phyloP scores from a whole-genome alignment of 2,329 filamentous ascomycete species.

The Cordyceps tenuipes region DNA sequence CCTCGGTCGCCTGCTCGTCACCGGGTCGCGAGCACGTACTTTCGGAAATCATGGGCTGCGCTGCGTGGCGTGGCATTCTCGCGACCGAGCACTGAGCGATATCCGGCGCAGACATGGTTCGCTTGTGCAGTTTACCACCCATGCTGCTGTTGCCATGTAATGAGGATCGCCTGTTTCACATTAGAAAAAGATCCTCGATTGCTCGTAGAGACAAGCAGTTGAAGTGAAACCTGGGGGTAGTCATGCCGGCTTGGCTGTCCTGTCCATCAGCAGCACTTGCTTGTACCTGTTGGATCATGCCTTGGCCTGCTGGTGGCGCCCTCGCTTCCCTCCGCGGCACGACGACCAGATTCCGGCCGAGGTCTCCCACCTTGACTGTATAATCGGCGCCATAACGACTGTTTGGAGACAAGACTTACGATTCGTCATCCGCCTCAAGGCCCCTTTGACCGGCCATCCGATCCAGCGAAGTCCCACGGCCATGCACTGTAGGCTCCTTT shows the following conservation, averaged over 20 bases:
- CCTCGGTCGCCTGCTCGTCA: not conserved
- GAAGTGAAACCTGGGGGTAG: conserved; percentile 3
- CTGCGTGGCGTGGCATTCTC: conserved; percentile 13
- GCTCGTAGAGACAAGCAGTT: conserved; percentile 18
- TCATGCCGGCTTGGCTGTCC: not conserved
- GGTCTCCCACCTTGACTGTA: not conserved
- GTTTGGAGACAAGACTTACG: not conserved
- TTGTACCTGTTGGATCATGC: not conserved
- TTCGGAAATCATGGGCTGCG: conserved; percentile 4
- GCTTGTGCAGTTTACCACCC: conserved; percentile 27
- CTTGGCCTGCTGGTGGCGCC: not conserved
- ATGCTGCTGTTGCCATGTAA: conserved; percentile 17
- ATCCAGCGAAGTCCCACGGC: not conserved
- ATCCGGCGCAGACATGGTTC: conserved; percentile 42
- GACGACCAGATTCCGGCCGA: not conserved
- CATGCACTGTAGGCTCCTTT: conserved; percentile 16
- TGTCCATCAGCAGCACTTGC: not conserved
- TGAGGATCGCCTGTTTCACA: not conserved
- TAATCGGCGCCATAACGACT: not conserved
- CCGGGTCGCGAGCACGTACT: not conserved
- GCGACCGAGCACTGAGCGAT: conserved; percentile 22
- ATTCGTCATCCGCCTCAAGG: not conserved
- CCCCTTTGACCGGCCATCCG: not conserved
- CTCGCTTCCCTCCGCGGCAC: too few species aligned
- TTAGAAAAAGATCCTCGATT: not conserved